Percentiles rank a stretch among this genome's conserved stretches.
Evolutionary conservation across 352 stramenopile species (phyloP).

Genomic region (Pythium rishiriense): DNA sequence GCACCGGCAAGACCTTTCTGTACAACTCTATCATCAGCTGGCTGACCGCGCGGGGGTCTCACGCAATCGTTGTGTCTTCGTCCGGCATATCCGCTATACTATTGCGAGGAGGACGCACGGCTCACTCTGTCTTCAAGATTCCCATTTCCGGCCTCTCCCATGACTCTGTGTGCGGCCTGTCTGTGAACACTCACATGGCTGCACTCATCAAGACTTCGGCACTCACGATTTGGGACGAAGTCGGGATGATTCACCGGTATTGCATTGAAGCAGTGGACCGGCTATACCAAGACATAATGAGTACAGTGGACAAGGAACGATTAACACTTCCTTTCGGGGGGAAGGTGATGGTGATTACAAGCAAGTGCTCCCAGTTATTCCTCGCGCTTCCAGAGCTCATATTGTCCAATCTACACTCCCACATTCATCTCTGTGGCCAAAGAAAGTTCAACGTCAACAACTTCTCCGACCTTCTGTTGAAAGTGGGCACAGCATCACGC

Average conservation of each 20-base stretch:
- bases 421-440: too few relatives aligned
- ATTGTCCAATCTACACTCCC: too few relatives aligned
- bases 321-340: background rate
- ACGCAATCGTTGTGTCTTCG: background rate
- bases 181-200: background rate
- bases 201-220: background rate
- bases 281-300: background rate
- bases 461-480: too few relatives aligned
- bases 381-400: too few relatives aligned
- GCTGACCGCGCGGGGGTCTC: background rate
- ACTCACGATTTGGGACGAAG: constrained; percentile 6
- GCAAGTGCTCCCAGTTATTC: too few relatives aligned
- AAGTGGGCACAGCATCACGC: too few relatives aligned
- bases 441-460: too few relatives aligned
- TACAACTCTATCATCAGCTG: constrained; percentile 6
- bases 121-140: background rate
- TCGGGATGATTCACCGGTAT: constrained; percentile 3
- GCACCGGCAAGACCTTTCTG: constrained; percentile 10
- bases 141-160: background rate
- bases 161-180: constrained; percentile 2
- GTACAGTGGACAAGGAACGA: background rate
- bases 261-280: constrained; percentile 1
- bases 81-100: constrained; percentile 2
- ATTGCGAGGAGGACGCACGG: background rate
- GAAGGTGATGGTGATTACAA: constrained; percentile 1